A percentile compares a stretch with the other conserved stretches of the same genome.
Conservation (phyloP, 2,329 filamentous ascomycete genomes). For the Saccharata proteae region DNA sequence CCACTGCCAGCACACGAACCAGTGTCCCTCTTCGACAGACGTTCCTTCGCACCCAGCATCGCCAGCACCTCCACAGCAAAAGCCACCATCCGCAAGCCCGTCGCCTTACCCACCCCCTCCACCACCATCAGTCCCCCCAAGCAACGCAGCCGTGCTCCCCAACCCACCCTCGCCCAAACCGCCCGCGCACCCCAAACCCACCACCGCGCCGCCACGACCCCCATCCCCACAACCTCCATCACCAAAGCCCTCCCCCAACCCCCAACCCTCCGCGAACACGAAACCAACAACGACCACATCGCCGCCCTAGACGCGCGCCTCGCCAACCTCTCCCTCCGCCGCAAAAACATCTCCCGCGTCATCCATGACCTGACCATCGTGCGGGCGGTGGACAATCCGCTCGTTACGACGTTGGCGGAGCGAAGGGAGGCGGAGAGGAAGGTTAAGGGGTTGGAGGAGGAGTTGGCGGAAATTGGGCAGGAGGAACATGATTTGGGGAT, state of each 20-base stretch:
- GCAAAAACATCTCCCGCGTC: conserved; percentile 24
- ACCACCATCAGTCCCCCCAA: conserved; percentile 9
- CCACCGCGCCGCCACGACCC: conserved; percentile 9
- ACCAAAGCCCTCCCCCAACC: conserved; percentile 26
- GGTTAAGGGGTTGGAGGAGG: conserved; percentile 24
- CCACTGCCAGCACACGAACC: too few species aligned
- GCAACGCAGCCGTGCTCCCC: neutral
- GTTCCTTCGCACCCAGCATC: conserved; percentile 17
- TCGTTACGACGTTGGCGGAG: conserved; percentile 24
- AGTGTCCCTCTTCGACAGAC: conserved; percentile 19
- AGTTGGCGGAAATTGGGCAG: conserved; percentile 23
- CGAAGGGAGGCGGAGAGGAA: conserved; percentile 21
- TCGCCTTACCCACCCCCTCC: conserved; percentile 13
- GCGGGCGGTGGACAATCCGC: conserved; percentile 24
- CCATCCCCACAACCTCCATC: conserved; percentile 17
- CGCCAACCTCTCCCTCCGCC: conserved; percentile 25
- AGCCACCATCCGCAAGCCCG: conserved; percentile 16
- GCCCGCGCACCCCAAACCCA: neutral
- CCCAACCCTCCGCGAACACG: conserved; percentile 10
- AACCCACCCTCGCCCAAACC: conserved; percentile 1
- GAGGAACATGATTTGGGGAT: conserved; percentile 29
- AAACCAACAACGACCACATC: conserved; percentile 22
- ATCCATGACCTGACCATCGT: conserved; percentile 22
- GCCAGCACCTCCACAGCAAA: conserved; percentile 14
- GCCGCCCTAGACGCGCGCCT: conserved; percentile 25